These are phyloP conservation scores for Anisogramma anomala DNA, from an alignment of 2,329 filamentous ascomycete species.

Conservation along the genomic window DNA sequence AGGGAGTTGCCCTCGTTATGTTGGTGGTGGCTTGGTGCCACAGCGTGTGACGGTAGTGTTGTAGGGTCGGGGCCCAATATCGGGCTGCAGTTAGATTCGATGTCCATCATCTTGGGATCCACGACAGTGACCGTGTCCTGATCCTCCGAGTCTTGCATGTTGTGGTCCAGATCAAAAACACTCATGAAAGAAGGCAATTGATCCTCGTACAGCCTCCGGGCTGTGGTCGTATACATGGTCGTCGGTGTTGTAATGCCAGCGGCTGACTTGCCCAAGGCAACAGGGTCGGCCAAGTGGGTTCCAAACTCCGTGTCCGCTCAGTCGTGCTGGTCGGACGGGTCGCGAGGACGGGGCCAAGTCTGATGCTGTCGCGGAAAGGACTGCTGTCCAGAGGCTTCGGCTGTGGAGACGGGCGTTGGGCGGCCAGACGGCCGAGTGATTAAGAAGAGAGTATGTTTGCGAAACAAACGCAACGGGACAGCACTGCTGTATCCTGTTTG, in stretches of 20 bases:
- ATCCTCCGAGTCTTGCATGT: conserved; percentile 38
- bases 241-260: conserved; percentile 4
- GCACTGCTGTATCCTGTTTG: conserved; percentile 40
- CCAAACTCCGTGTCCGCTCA: background rate
- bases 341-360: background rate
- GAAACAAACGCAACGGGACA: conserved; percentile 26
- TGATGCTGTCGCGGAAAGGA: conserved; percentile 3
- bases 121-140: conserved; percentile 42
- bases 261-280: conserved; percentile 5
- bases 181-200: conserved; percentile 69
- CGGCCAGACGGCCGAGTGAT: conserved; percentile 3
- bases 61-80: conserved; percentile 26
- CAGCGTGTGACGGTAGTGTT: conserved; percentile 23
- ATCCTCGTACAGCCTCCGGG: conserved; percentile 52
- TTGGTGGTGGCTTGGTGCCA: conserved; percentile 51
- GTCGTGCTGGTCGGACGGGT: conserved; percentile 1
- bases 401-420: conserved; percentile 1
- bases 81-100: conserved; percentile 29
- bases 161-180: conserved; percentile 53
- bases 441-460: conserved; percentile 10
- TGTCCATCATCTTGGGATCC: conserved; percentile 39
- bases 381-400: background rate
- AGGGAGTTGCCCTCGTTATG: conserved; percentile 70
- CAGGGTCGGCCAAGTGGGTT: background rate
- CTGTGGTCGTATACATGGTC: conserved; percentile 51